phyloP scores from a whole-genome alignment of 148 eudicot species.

The Diospyros lotus region DNA sequence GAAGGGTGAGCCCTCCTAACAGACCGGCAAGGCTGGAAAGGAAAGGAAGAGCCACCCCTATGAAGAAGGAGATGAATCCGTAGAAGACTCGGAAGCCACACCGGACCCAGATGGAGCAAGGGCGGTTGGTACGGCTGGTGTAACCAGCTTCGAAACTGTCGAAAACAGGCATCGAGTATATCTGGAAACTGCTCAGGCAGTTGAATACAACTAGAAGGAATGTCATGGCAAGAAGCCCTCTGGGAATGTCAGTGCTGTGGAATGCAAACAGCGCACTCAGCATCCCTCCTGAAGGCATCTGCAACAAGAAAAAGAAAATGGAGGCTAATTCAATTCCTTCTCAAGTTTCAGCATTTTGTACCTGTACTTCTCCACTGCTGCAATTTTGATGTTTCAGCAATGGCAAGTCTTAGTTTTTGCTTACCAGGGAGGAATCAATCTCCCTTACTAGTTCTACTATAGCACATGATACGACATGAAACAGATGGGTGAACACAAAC shows the following conservation, averaged over 20 bases:
- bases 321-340: too few species aligned
- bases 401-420: too few species aligned
- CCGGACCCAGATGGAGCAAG: slow-evolving; percentile 90
- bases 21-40: slow-evolving; percentile 90
- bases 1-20: slow-evolving; percentile 85
- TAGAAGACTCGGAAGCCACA: slow-evolving; percentile 84
- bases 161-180: slow-evolving; percentile 94
- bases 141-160: slow-evolving; percentile 96
- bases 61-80: slow-evolving; percentile 66
- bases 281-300: slow-evolving; percentile 97
- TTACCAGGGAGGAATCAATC: too few species aligned
- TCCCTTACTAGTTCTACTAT: too few species aligned
- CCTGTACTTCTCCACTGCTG: too few species aligned
- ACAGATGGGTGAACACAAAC: too few species aligned
- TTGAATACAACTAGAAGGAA: slow-evolving; percentile 90
- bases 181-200: slow-evolving; percentile 95
- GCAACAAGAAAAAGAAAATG: background rate
- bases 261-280: slow-evolving; percentile 67
- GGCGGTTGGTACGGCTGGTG: slow-evolving; percentile 87
- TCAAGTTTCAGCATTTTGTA: too few species aligned
- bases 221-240: slow-evolving; percentile 77
- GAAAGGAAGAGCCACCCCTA: slow-evolving; percentile 90
- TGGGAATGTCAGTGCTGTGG: slow-evolving; percentile 75
- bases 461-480: too few species aligned
- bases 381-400: too few species aligned